Conservation (phyloP, 345 rosid genomes). For the Arabis hirsuta region DNA sequence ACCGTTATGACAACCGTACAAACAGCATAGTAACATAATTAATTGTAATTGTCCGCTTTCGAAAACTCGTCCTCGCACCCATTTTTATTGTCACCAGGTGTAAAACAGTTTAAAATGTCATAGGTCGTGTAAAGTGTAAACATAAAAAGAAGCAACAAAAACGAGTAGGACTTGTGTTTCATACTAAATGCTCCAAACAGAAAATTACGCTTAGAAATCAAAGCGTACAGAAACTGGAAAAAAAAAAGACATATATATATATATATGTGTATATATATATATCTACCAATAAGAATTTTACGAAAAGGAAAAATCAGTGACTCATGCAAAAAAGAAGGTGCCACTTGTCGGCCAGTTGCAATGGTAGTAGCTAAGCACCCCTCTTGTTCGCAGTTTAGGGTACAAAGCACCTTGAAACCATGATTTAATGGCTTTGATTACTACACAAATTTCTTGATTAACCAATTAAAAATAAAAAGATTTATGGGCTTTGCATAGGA, state of each 20-base stretch:
- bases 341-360: conserved; percentile 70
- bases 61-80: too few species aligned
- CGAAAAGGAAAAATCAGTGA: background rate
- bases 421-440: conserved; percentile 27
- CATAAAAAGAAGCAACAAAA: conserved; percentile 34
- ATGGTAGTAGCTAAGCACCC: conserved; percentile 23
- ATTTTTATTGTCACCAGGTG: background rate
- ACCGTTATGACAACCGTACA: too few species aligned
- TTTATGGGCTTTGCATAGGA: conserved; percentile 13
- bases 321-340: conserved; percentile 42
- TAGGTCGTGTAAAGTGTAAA: conserved; percentile 15
- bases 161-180: background rate
- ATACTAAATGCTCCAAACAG: conserved; percentile 7
- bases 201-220: background rate
- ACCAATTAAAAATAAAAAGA: background rate
- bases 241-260: too few species aligned
- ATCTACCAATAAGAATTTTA: background rate
- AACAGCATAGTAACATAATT: too few species aligned
- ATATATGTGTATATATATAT: too few species aligned
- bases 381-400: conserved; percentile 49
- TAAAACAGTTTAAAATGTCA: conserved; percentile 12
- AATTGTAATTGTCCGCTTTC: too few species aligned
- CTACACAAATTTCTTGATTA: conserved; percentile 29
- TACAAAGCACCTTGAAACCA: conserved; percentile 46
- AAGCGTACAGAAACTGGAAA: background rate